Base-by-base conservation (phyloP, 176 grass and related monocot genomes). In the Stipa capillata region DNA sequence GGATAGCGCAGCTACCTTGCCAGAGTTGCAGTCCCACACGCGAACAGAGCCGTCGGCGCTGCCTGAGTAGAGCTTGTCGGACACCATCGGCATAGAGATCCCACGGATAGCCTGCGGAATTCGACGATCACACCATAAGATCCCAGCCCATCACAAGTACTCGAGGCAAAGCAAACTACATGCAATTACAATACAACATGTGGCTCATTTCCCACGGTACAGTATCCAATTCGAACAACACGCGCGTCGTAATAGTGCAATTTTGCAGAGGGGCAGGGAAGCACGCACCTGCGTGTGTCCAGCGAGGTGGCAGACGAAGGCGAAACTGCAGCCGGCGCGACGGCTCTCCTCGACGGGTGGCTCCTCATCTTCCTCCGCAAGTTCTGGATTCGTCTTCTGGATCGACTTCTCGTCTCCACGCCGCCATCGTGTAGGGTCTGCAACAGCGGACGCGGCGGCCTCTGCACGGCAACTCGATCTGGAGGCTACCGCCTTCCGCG, bases 1-100 rank as follows among this genome's bases (percentile, higher is more conserved):
- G 68, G 69, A 84, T 43, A 73, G 59, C 67, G 58, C 48, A 66
- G 41, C 81, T 84, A 88, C 86, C 86, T 84, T 84, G 50, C 81
- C 81, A 40, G 81, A 52, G 7, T 79, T 59, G 68, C 42, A 56
- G 50, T 84, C 86, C 86, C 75, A 84, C n/a, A 88, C 11, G 34
- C 81, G 75, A 67, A 88, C 81, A 32, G 50, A 79, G 54, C 86
- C 81, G 14, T 88, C 81, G 13, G 10, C 41, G 42, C 86, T 79
- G 75, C 81, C 75, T 2, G 81, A 74, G 68, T 84, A 88, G 51
- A 88, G 68, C 81, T 79, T 88, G 74, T 83, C 40, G 0, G 74
- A 88, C n/a, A 74, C 80, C 8, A 10, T 8, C 31, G 80, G 74
- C 74, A 88, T 50, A 66, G 86, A 83, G 50, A 88, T 58, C 47